Evolutionary conservation across 106 monocot genomes (phyloP), one percentile per base, ranked within the genome.

Genomic region (Vanilla planifolia): DNA sequence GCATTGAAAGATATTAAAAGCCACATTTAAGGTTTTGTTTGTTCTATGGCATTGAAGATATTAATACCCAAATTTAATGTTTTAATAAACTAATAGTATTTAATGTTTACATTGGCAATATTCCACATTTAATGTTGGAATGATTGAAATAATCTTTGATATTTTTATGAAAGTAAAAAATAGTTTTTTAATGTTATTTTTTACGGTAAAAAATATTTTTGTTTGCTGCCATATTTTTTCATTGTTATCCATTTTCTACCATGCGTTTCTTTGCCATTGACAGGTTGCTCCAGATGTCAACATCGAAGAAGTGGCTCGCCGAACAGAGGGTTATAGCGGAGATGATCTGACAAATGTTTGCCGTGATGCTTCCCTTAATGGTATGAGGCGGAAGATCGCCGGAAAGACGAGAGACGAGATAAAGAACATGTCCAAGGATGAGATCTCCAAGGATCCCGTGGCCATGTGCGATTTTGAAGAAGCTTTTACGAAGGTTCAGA

Each of bases 401-500:
- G 96, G 96, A 2, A 96, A 96, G 68, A 96, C 96, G 0, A 66
- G 96, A 13, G 96, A 96, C 33, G 96, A 96, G 70, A 96, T 96
- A 21, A 96, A 84, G 72, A 96, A 77, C 77, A 96, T 96, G 96
- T 72, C 96, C 6, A 96, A 96, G 73, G 96, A 96, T 43, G 96
- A 96, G 23, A 96, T 96, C 57, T 86, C 90, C 28, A 96, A 87
- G 39, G 96, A 96, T 60, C 96, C 96, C 10, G 77, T 96, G 10
- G 90, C 96, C 43, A 96, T 84, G 90, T 96, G 96, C 33, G 96
- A 96, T 67, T 96, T 96, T n/a, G 90, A 75, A 39, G 96, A 96
- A 75, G 96, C 96, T 36, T 79, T 96, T 14, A 62, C 62, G 9
- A 96, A 96, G 58, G 96, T 96, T 25, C 96, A 96, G 71, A 80